Conservation (phyloP, 2,329 filamentous ascomycete genomes). For the Emergomyces africanus region DNA sequence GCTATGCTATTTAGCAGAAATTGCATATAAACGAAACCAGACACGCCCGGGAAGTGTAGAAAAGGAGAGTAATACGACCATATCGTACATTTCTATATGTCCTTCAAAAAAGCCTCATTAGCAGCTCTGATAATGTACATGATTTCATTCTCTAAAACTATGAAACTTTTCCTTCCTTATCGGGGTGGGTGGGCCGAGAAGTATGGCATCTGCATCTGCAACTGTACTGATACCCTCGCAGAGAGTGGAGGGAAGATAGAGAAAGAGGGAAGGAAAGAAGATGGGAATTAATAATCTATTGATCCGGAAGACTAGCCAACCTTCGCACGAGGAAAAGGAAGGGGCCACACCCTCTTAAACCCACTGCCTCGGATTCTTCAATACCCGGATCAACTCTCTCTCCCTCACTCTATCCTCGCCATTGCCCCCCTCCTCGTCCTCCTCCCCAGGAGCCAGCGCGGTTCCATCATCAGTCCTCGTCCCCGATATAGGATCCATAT, state of each 20-base stretch:
- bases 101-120: not conserved
- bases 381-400: constrained; percentile 62
- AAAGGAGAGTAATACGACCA: not conserved
- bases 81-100: not conserved
- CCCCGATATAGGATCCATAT: constrained; percentile 59
- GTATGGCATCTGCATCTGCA: not conserved
- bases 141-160: not conserved
- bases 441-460: constrained; percentile 36
- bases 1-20: not conserved
- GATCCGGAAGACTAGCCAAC: not conserved
- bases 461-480: constrained; percentile 25
- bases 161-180: not conserved
- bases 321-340: constrained; percentile 2
- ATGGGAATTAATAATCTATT: not conserved
- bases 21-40: not conserved
- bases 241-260: not conserved
- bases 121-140: not conserved
- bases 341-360: constrained; percentile 23
- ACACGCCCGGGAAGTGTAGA: not conserved
- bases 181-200: not conserved
- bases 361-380: constrained; percentile 51
- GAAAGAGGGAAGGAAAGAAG: not conserved
- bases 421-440: constrained; percentile 37
- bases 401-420: constrained; percentile 40
- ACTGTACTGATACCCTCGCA: not conserved